Percentiles rank a stretch among this genome's conserved stretches.
Evolutionary conservation across 2,329 filamentous ascomycete species (phyloP).

Genomic region (Orbilia javanica): DNA sequence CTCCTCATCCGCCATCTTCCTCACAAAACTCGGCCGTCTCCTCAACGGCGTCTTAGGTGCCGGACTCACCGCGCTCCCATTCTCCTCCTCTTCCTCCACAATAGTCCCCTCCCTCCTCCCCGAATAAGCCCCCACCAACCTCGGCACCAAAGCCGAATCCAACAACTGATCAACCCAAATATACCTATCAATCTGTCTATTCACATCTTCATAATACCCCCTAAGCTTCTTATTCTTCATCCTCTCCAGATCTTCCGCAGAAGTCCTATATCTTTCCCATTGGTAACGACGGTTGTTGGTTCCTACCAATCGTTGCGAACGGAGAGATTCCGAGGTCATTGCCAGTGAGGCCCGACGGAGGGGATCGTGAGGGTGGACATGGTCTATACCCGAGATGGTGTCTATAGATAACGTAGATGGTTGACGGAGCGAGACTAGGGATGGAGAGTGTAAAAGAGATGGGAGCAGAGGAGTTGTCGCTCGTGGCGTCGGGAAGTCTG

Average conservation of each 20-base stretch:
- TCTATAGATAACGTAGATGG: constrained; percentile 13
- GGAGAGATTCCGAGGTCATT: constrained; percentile 36
- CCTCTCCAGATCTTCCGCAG: constrained; percentile 77
- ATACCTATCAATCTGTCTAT: constrained; percentile 89
- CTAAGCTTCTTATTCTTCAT: constrained; percentile 82
- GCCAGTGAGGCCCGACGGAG: constrained; percentile 39
- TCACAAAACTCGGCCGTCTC: constrained; percentile 77
- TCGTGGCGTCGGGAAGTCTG: constrained; percentile 47
- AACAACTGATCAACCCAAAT: constrained; percentile 91
- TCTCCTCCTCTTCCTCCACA: constrained; percentile 32
- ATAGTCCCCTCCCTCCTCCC: constrained; percentile 21
- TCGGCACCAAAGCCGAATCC: constrained; percentile 91
- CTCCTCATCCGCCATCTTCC: constrained; percentile 77
- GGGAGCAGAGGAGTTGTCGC: constrained; percentile 25
- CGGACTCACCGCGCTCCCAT: neutral
- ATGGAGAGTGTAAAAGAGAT: constrained; percentile 38
- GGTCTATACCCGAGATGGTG: neutral
- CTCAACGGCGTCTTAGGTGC: constrained; percentile 49
- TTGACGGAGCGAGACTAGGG: constrained; percentile 3
- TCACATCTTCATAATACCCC: constrained; percentile 88
- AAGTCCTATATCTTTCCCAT: constrained; percentile 89
- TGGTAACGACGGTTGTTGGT: constrained; percentile 86
- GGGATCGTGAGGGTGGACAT: neutral
- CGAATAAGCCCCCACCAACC: constrained; percentile 76
- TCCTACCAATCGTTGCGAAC: constrained; percentile 77